These are phyloP conservation scores for Cyamopsis tetragonoloba DNA, from an alignment of 306 rosid species.

Conservation along the genomic window DNA sequence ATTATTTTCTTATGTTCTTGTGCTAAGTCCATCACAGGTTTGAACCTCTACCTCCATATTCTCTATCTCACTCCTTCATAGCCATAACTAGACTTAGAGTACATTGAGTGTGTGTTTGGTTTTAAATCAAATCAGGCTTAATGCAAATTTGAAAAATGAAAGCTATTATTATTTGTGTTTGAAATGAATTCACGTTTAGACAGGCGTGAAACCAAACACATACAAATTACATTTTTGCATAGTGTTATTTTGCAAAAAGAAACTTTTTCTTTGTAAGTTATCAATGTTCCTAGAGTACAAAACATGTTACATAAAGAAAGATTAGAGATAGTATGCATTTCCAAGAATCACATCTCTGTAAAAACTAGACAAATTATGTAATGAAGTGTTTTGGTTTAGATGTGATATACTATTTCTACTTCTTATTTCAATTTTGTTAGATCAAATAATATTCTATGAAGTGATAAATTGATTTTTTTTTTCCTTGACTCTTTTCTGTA, in stretches of 20 bases:
- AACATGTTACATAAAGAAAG: not conserved
- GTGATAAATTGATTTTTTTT: not conserved
- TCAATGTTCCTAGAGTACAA: not conserved
- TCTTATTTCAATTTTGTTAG: not conserved
- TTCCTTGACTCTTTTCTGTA: conserved; percentile 19
- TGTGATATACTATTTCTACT: not conserved
- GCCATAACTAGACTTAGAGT: not conserved
- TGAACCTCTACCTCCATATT: not conserved
- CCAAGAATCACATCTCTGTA: not conserved
- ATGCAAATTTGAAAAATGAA: no score
- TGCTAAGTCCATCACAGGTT: conserved; percentile 12
- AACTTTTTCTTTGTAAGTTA: not conserved
- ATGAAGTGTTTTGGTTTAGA: no score
- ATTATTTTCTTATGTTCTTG: conserved; percentile 16
- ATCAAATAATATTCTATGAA: not conserved
- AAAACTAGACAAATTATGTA: not conserved
- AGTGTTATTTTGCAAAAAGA: not conserved
- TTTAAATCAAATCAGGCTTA: no score
- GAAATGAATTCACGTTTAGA: no score
- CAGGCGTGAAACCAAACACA: no score
- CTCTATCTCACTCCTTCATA: not conserved
- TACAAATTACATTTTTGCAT: not conserved
- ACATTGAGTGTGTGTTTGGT: no score
- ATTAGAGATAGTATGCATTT: not conserved
- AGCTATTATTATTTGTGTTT: no score